Conservation (phyloP, 2,329 filamentous ascomycete species). For the Fusarium sororula region DNA sequence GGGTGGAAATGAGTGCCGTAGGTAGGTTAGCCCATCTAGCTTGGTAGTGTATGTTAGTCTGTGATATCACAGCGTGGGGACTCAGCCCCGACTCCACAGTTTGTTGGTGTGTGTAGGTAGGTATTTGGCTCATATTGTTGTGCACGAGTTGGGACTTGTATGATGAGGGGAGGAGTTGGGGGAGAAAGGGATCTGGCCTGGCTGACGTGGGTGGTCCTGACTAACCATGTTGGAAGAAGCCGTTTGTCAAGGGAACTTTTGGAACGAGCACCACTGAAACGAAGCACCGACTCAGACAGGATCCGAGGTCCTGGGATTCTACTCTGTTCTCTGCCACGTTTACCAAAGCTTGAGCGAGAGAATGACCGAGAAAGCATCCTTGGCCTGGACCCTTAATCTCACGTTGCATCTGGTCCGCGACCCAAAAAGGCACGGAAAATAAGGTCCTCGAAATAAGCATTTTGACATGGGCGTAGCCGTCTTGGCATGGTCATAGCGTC, state of each 20-base stretch:
- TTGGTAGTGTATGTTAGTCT: neutral
- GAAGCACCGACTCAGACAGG: neutral
- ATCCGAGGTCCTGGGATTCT: neutral
- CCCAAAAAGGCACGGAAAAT: neutral
- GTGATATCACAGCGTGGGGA: constrained; percentile 21
- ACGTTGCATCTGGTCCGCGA: neutral
- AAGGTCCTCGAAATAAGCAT: constrained; percentile 27
- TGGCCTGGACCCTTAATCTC: neutral
- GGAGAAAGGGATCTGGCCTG: constrained; percentile 11
- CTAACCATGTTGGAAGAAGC: constrained; percentile 25
- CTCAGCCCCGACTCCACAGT: constrained; percentile 15
- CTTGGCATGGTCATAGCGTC: constrained; percentile 32
- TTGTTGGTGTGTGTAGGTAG: neutral
- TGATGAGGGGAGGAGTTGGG: neutral
- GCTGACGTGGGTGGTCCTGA: constrained; percentile 4
- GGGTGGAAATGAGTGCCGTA: constrained; percentile 19
- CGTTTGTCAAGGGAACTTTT: constrained; percentile 27
- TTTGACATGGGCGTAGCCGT: constrained; percentile 35
- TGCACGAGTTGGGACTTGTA: neutral
- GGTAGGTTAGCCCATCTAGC: neutral
- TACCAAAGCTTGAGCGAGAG: neutral
- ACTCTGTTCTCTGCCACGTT: neutral
- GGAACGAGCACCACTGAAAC: neutral
- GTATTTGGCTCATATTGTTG: constrained; percentile 31
- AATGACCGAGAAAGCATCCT: neutral